Conservation (phyloP, 2,329 filamentous ascomycete genomes). For the Penicillium sp. region DNA sequence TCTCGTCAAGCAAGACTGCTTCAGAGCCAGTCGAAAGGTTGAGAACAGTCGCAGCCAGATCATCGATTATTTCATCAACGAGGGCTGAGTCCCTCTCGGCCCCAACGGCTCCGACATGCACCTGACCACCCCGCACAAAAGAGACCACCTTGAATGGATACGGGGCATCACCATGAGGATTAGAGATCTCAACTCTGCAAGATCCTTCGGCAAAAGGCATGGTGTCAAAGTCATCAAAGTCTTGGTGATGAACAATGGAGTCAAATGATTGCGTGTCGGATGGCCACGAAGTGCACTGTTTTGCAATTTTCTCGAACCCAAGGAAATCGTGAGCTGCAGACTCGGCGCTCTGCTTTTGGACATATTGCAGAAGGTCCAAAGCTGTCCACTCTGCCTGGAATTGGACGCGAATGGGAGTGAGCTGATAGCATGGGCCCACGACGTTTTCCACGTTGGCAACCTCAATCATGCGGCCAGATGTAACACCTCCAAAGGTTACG, state of each 20-base stretch:
- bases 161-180: conserved; percentile 57
- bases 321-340: conserved; percentile 58
- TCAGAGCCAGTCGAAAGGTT: conserved; percentile 30
- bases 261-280: conserved; percentile 54
- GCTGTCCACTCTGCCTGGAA: conserved; percentile 56
- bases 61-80: conserved; percentile 56
- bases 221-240: conserved; percentile 64
- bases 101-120: conserved; percentile 61
- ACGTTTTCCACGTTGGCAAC: conserved; percentile 57
- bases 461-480: conserved; percentile 63
- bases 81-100: conserved; percentile 55
- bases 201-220: conserved; percentile 40
- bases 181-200: conserved; percentile 60
- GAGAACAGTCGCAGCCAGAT: conserved; percentile 51
- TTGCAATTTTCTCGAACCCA: conserved; percentile 55
- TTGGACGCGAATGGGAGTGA: conserved; percentile 60
- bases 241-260: conserved; percentile 61
- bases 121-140: conserved; percentile 61
- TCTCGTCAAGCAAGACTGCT: conserved; percentile 14
- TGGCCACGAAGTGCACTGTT: conserved; percentile 52
- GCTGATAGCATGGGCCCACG: conserved; percentile 60
- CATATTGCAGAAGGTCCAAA: conserved; percentile 52
- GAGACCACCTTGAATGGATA: conserved; percentile 40
- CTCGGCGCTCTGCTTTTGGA: conserved; percentile 59
- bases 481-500: conserved; percentile 66